Base-by-base conservation (phyloP, 1,284 basidiomycete species). In the Pascua guehoae region DNA sequence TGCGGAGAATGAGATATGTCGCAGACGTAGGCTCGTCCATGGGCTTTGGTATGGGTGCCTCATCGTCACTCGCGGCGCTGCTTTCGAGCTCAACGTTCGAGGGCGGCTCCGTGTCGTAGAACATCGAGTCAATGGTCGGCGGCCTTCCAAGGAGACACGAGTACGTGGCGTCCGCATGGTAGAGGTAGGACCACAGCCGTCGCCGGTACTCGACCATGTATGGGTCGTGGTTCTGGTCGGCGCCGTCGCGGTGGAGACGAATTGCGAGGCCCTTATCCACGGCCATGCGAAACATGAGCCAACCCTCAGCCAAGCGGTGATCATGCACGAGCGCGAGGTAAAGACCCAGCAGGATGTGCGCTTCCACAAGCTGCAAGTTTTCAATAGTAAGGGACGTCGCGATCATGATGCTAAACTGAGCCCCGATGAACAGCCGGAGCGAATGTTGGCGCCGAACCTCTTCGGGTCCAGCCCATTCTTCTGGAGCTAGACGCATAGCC, bases 101-200 rank as follows among this genome's bases (percentile, higher is more conserved):
- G 5, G 93, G 93, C 1, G 63, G 56, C 8, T 67, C 81, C 0
- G 71, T 72, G 54, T 75, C 74, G 16, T 65, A 67, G 54, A 63
- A 72, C 10, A 58, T 53, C 16, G 61, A 54, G 17, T 72, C 66
- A 47, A 78, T 74, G 2, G 67, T 90, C 60, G 88, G 87, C 1
- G 93, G 93, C 60, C 92, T 83, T 38, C 92, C 92, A n/a, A 96
- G 80, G 12, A 91, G 86, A 66, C 95, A 83, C 8, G 91, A 91
- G 70, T 91, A 91, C 44, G 73, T 73, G 32, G 89, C 86, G 75
- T 97, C 93, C 8, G 90, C 89, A 70, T 94, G 91, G 68, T 92
- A 91, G 1, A 96, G 81, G 72, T 94, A 91, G 0, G 90, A 88
- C 92, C 93, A 97, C 64, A 97, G 86, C 37, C 92, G 84, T 51